Conservation (phyloP, 2,329 filamentous ascomycete genomes). For the Cladosporium sp. region DNA sequence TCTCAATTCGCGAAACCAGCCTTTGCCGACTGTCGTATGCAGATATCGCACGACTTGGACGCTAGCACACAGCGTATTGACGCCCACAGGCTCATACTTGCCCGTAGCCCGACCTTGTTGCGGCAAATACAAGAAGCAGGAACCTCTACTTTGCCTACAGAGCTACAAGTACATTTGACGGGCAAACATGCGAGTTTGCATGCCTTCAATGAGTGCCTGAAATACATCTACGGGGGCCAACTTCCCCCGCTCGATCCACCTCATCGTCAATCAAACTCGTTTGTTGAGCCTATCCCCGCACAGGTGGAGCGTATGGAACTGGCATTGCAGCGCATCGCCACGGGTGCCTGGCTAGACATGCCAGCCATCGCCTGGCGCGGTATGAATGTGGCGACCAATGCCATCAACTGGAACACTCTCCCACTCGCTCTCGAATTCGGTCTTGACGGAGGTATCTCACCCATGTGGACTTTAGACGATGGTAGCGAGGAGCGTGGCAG, state of each 20-base stretch:
- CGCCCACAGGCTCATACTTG: conserved; percentile 28
- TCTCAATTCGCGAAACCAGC: conserved; percentile 25
- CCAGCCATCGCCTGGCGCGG: conserved; percentile 39
- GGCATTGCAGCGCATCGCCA: conserved; percentile 61
- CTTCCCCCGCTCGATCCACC: conserved; percentile 22
- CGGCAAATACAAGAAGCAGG: conserved; percentile 20
- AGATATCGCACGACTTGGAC: conserved; percentile 22
- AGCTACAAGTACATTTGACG: conserved; percentile 18
- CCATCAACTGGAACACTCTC: conserved; percentile 59
- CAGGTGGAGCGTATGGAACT: conserved; percentile 23
- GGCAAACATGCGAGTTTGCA: conserved; percentile 21
- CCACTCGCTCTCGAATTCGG: conserved; percentile 58
- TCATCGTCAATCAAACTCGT: conserved; percentile 11
- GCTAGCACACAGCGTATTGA: conserved; percentile 21
- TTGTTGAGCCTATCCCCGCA: conserved; percentile 5
- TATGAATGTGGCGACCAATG: conserved; percentile 53
- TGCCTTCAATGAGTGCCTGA: conserved; percentile 26
- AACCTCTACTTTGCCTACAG: conserved; percentile 6
- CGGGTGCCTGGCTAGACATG: conserved; percentile 53
- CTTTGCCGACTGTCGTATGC: conserved; percentile 29
- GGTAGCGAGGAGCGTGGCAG: conserved; percentile 33
- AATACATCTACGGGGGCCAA: conserved; percentile 30
- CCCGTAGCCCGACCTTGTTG: conserved; percentile 26
- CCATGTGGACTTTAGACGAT: conserved; percentile 31
- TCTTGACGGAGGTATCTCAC: conserved; percentile 43